phyloP scores from a whole-genome alignment of 1,284 basidiomycete genomes.

The Rhodofomes roseus region DNA sequence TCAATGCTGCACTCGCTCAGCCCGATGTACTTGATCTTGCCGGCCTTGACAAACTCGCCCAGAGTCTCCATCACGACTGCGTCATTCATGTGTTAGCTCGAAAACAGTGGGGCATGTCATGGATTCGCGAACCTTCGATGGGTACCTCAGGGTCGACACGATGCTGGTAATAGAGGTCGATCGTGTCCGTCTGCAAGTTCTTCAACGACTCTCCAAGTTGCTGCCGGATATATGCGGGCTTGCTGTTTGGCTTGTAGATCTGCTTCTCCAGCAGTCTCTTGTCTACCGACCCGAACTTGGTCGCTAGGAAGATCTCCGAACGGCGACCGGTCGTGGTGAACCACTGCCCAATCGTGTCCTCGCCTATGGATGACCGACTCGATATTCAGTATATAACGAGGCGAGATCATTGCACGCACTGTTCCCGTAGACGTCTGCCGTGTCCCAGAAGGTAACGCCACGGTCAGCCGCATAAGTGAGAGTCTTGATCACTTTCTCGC shows the following conservation, averaged over 20 bases:
- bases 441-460: conserved; percentile 26
- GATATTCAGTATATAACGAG: conserved; percentile 8
- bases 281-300: conserved; percentile 17
- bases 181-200: conserved; percentile 19
- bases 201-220: conserved; percentile 21
- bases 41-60: background rate
- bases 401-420: conserved; percentile 9
- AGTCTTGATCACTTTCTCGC: conserved; percentile 11
- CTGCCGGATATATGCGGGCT: conserved; percentile 18
- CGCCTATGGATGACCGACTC: background rate
- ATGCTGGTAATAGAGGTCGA: conserved; percentile 31
- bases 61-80: background rate
- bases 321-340: conserved; percentile 34
- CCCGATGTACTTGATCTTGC: background rate
- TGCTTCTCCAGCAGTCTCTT: background rate
- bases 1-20: background rate
- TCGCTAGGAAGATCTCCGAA: conserved; percentile 42
- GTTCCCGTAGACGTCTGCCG: conserved; percentile 26
- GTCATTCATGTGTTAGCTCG: background rate
- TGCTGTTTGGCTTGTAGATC: conserved; percentile 2
- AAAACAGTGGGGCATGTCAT: too few relatives aligned
- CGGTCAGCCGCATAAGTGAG: background rate
- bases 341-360: conserved; percentile 19
- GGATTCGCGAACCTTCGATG: conserved; percentile 5
- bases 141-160: conserved; percentile 24